Base-by-base conservation (phyloP, 2,329 filamentous ascomycete genomes). In the Ceratocystis cubensis region DNA sequence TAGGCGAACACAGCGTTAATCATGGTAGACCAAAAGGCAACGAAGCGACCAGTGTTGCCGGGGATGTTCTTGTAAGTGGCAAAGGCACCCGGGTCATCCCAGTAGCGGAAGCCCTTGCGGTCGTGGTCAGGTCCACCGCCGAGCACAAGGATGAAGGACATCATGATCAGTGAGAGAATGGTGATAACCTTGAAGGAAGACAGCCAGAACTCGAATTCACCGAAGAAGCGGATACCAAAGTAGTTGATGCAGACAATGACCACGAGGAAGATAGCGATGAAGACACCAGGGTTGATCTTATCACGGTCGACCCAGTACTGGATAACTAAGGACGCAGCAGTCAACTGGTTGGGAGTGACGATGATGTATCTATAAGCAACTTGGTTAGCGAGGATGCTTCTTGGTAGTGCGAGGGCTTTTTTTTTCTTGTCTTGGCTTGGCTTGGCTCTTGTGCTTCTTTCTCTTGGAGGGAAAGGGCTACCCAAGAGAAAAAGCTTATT, bases 281-380 rank as follows among this genome's bases (percentile, higher is more conserved):
- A 94, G 13, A 93, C 88, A 63, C 88, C 89, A 0, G 89, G 86
- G 72, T 93, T 92, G 66, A 93, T 80, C 57, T 76, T 78, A 0
- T 88, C 81, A 33, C 82, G 76, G 1, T 79, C 74, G 10, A 89
- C 77, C 90, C 91, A 95, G 72, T 85, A 91, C 70, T 88, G 84
- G 67, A 95, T 88, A 67, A 93, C 88, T 46, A 95, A 76, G 4
- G 88, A 84, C n/a, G 82, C 84, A 33, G 90, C 90, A 0, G 89
- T 94, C 48, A 95, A 78, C 74, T 95, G 89, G 72, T 94, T 94
- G 0, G 91, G 89, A 0, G 88, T 91, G 63, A 89, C 82, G 72
- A 95, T 92, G 73, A 94, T 89, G 74, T 94, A 94, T 84, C 92
- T 82, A 76, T 86, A 82, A 82, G 22, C 22, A 13, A 17, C n/a